These are phyloP conservation scores for Wallacemonas rigidus DNA, from an alignment of 208 protist species.

Conservation along the genomic window DNA sequence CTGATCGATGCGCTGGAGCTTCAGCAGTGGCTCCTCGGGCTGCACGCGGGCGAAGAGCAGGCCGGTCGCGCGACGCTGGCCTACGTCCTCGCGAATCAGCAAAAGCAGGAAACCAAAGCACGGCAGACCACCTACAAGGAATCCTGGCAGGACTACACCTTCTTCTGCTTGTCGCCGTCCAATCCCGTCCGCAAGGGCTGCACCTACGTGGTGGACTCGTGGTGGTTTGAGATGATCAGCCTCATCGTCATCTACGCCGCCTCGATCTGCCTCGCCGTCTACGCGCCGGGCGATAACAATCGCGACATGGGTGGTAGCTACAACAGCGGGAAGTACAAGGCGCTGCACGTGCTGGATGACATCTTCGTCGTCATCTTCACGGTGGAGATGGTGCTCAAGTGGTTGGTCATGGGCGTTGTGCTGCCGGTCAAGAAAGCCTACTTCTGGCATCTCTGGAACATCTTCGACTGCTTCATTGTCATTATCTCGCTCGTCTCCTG, in stretches of 20 bases:
- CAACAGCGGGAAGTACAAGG: conserved; percentile 73
- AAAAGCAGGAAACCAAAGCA: conserved; percentile 52
- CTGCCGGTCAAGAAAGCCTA: conserved; percentile 74
- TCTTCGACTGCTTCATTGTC: conserved; percentile 89
- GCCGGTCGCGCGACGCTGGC: conserved; percentile 87
- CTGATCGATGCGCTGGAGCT: conserved; percentile 75
- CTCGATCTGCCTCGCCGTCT: conserved; percentile 79
- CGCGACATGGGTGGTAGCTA: conserved; percentile 60
- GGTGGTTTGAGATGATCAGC: conserved; percentile 69
- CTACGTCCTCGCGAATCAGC: conserved; percentile 81
- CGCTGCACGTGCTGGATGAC: conserved; percentile 76
- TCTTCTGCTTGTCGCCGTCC: conserved; percentile 62
- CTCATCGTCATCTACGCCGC: conserved; percentile 69
- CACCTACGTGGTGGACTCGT: conserved; percentile 53
- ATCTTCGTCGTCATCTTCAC: conserved; percentile 86
- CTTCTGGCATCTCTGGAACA: conserved; percentile 89
- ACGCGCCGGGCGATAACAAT: conserved; percentile 55
- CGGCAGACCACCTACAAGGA: conserved; percentile 39
- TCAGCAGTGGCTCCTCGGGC: conserved; percentile 85
- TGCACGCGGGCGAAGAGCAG: conserved; percentile 92
- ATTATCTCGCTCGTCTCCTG: conserved; percentile 81
- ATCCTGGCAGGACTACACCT: conserved; percentile 71
- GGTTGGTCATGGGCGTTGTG: conserved; percentile 87
- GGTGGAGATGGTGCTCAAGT: conserved; percentile 90
- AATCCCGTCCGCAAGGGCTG: conserved; percentile 56